Evolutionary conservation across 2,329 filamentous ascomycete genomes (phyloP).

Genomic region (Blastomyces gilchristii): DNA sequence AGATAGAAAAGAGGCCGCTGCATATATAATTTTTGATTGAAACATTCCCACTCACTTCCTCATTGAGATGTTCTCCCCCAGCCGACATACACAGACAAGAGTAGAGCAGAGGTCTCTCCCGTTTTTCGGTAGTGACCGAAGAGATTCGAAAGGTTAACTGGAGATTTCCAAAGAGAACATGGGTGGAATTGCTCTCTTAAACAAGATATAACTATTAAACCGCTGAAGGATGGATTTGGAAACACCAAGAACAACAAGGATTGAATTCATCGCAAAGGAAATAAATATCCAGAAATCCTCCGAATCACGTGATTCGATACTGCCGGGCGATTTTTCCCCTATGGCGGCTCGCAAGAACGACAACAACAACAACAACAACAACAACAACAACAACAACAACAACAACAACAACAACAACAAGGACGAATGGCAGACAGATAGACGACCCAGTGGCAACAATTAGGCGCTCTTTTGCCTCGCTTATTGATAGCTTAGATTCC

Average conservation of each 20-base stretch:
- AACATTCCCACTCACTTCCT: conserved; percentile 45
- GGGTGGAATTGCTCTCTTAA: background rate
- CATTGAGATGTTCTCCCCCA: conserved; percentile 53
- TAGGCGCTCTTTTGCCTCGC: background rate
- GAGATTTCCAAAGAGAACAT: background rate
- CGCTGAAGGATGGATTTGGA: background rate
- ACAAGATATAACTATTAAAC: background rate
- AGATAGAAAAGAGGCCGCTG: background rate
- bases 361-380: background rate
- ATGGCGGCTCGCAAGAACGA: no score
- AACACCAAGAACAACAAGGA: background rate
- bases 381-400: background rate
- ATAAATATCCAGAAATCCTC: background rate
- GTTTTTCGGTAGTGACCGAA: background rate
- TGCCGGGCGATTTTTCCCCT: background rate
- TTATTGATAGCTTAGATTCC: background rate
- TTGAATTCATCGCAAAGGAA: background rate
- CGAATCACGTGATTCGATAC: background rate
- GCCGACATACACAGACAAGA: conserved; percentile 49
- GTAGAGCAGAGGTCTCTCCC: background rate
- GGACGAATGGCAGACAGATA: background rate
- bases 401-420: background rate
- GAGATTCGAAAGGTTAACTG: background rate
- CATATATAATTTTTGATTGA: background rate
- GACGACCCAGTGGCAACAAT: background rate